phyloP scores from a whole-genome alignment of 2,329 filamentous ascomycete genomes.

The Aschersonia sp. region DNA sequence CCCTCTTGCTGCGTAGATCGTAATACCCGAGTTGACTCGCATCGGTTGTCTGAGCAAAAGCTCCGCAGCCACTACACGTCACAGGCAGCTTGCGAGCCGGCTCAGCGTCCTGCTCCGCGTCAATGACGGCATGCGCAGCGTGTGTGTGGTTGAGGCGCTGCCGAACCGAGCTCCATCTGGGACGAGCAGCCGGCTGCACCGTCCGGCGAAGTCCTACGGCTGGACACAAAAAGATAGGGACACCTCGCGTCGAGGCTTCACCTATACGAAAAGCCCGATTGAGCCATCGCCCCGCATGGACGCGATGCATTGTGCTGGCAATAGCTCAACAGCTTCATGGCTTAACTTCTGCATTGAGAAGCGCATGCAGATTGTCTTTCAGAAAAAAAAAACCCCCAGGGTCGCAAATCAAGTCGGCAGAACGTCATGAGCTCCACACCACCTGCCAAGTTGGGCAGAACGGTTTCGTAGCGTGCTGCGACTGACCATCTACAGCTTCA shows the following conservation, averaged over 20 bases:
- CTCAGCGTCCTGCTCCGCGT: neutral
- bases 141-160: conserved; percentile 12
- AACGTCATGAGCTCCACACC: too few relatives aligned
- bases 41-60: conserved; percentile 41
- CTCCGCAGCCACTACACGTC: conserved; percentile 51
- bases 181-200: conserved; percentile 2
- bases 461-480: too few relatives aligned
- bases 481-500: too few relatives aligned
- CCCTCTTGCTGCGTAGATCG: conserved; percentile 32
- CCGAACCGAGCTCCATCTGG: conserved; percentile 8
- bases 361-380: neutral
- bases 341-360: too few relatives aligned
- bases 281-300: conserved; percentile 24
- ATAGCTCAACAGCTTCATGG: neutral
- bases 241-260: conserved; percentile 20
- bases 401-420: conserved; percentile 8
- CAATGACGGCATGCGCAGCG: conserved; percentile 3
- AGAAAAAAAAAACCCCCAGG: neutral
- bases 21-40: conserved; percentile 42
- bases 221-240: conserved; percentile 35
- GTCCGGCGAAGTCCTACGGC: conserved; percentile 15
- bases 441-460: too few relatives aligned
- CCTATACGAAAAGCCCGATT: conserved; percentile 25
- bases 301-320: conserved; percentile 22
- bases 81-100: conserved; percentile 27